phyloP scores from a whole-genome alignment of 2,329 filamentous ascomycete genomes.

The Pyrenophora teres region DNA sequence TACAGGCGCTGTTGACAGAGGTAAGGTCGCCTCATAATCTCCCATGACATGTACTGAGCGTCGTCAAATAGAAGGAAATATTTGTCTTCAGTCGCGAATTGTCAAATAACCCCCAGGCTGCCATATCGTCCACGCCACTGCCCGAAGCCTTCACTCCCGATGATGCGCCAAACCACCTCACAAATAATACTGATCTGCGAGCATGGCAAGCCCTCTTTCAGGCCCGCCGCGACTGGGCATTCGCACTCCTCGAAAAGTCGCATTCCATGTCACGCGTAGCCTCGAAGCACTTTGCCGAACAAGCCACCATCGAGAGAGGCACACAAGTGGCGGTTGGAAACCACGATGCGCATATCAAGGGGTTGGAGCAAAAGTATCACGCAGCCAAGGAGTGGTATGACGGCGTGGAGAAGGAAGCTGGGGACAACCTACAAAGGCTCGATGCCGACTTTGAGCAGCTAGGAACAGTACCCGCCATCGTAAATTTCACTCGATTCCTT shows the following conservation, averaged over 20 bases:
- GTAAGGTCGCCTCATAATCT: conserved; percentile 51
- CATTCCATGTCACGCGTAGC: conserved; percentile 65
- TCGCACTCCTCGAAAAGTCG: conserved; percentile 71
- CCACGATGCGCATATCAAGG: conserved; percentile 73
- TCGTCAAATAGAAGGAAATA: conserved; percentile 71
- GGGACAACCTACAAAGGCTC: conserved; percentile 66
- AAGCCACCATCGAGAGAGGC: conserved; percentile 76
- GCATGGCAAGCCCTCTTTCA: conserved; percentile 91
- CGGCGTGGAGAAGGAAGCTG: conserved; percentile 70
- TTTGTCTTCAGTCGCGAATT: conserved; percentile 84
- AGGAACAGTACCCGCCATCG: conserved; percentile 65
- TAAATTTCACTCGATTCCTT: conserved; percentile 64
- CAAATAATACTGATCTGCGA: conserved; percentile 76
- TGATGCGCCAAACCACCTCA: conserved; percentile 76
- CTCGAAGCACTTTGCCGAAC: conserved; percentile 71
- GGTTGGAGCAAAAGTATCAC: conserved; percentile 72
- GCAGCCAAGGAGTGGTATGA: conserved; percentile 73
- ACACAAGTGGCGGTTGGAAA: conserved; percentile 87
- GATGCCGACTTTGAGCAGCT: conserved; percentile 71
- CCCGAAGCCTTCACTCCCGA: conserved; percentile 64
- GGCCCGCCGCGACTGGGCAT: conserved; percentile 78
- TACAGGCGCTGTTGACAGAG: conserved; percentile 79
- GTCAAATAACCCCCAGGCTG: conserved; percentile 51
- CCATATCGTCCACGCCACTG: conserved; percentile 58
- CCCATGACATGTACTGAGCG: conserved; percentile 10